Evolutionary conservation across 2,329 filamentous ascomycete genomes (phyloP), one percentile per base, ranked within the genome.

Genomic region (Colletotrichum tofieldiae): DNA sequence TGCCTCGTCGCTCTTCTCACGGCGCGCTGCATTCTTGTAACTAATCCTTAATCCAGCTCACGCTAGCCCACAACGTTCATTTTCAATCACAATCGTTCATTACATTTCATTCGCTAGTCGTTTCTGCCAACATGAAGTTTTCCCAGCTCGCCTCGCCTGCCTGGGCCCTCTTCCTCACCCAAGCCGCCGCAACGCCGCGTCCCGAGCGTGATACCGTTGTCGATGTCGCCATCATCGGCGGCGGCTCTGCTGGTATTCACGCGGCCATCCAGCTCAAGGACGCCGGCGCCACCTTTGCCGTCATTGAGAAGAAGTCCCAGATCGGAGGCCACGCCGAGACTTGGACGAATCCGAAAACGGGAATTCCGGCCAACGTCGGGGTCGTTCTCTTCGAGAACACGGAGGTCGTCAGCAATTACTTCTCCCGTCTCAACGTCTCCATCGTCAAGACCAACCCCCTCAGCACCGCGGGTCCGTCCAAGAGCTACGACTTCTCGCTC

Each of bases 321-420:
- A 76, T 85, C 2, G 85, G 84, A 9, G 84, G 85, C 7, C 82
- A 86, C 67, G 81, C 80, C 0, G 76, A 85, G n/a, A 86, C 85
- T 2, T 85, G 84, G 71, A 76, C 70, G n/a, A 68, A 75, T 51
- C 75, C 74, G 2, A 47, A 65, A 12, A 75, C 67, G 41, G 56
- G 60, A 18, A 37, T 54, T 5, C 61, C 68, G 7, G 47, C 67
- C 52, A 69, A 77, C 64, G 66, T 68, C 45, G 76, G 76, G 11
- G 75, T 77, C 29, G 55, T 71, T 5, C 79, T 79, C 29, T 82
- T 80, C 62, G 75, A 81, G 51, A 81, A 82, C 74, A 77, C 78
- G 16, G 72, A 77, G 11, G 70, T 81, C 12, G 80, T 83, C 12
- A 74, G 63, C 14, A 74, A 79, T 37, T 85, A 82, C 76, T 84